A percentile compares a stretch with the other conserved stretches of the same genome.
phyloP scores from a whole-genome alignment of 1,139 yeast species.

The Scheffersomyces illinoinensis region DNA sequence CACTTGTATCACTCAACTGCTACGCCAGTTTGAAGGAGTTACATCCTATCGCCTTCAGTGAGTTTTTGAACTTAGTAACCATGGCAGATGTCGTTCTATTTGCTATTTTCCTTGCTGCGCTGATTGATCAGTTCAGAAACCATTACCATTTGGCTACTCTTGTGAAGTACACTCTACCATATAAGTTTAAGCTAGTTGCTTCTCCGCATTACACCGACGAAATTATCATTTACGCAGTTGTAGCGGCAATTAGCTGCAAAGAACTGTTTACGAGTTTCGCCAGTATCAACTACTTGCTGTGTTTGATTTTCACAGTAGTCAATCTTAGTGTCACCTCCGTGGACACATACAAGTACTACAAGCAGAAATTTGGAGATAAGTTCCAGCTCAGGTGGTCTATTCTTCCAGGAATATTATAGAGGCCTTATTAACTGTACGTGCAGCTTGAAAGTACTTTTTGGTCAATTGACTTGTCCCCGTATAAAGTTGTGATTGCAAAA shows the following conservation, averaged over 20 bases:
- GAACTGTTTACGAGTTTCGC: slow-evolving; percentile 9
- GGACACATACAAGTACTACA: slow-evolving; percentile 59
- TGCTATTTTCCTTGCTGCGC: slow-evolving; percentile 39
- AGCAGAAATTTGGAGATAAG: slow-evolving; percentile 12
- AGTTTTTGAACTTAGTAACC: background rate
- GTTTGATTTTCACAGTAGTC: slow-evolving; percentile 57
- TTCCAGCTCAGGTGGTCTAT: slow-evolving; percentile 10
- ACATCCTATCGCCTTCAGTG: slow-evolving; percentile 10
- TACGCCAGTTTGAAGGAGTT: slow-evolving; percentile 14
- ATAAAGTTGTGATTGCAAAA: background rate
- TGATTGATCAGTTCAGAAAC: slow-evolving; percentile 56
- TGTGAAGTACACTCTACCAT: slow-evolving; percentile 68
- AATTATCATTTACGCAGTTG: slow-evolving; percentile 55
- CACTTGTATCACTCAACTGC: slow-evolving; percentile 26
- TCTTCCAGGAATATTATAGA: slow-evolving; percentile 8
- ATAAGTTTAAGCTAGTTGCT: slow-evolving; percentile 47
- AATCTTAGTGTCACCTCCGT: slow-evolving; percentile 66
- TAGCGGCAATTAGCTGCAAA: slow-evolving; percentile 21
- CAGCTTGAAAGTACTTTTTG: too few species aligned
- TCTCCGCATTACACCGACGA: slow-evolving; percentile 89
- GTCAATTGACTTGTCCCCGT: background rate
- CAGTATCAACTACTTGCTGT: slow-evolving; percentile 18
- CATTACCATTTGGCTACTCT: slow-evolving; percentile 64
- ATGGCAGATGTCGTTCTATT: slow-evolving; percentile 11
- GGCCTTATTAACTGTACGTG: background rate